Percentiles rank a stretch among this genome's conserved stretches.
Conservation (phyloP, 345 rosid species). For the Leavenworthia alabamica region DNA sequence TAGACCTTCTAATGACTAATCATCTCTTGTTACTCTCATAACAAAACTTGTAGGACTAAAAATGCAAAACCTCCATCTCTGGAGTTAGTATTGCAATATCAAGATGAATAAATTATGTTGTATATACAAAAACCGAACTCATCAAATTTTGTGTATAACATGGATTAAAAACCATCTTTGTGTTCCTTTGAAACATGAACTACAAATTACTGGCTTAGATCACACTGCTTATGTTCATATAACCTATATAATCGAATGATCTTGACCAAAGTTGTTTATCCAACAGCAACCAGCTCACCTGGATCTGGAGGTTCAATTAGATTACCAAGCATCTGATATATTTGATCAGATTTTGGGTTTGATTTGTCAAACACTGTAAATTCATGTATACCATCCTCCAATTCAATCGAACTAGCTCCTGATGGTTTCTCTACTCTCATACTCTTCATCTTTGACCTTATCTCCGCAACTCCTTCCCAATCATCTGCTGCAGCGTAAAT, state of each 20-base stretch:
- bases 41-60: neutral
- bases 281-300: slow-evolving; percentile 25
- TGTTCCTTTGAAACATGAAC: slow-evolving; percentile 4
- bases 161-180: slow-evolving; percentile 6
- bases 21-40: slow-evolving; percentile 5
- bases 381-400: slow-evolving; percentile 55
- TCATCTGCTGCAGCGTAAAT: slow-evolving; percentile 59
- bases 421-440: slow-evolving; percentile 50
- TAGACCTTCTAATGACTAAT: too few relatives aligned
- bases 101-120: neutral
- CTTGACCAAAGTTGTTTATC: slow-evolving; percentile 1
- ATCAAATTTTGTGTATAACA: slow-evolving; percentile 5
- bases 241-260: neutral
- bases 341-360: slow-evolving; percentile 50
- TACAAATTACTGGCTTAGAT: slow-evolving; percentile 1
- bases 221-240: neutral
- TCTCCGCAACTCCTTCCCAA: slow-evolving; percentile 60
- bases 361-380: slow-evolving; percentile 58
- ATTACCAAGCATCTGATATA: slow-evolving; percentile 51
- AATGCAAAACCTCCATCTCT: slow-evolving; percentile 9
- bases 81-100: slow-evolving; percentile 3
- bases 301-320: slow-evolving; percentile 33
- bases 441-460: slow-evolving; percentile 59
- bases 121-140: slow-evolving; percentile 2
- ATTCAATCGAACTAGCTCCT: slow-evolving; percentile 64